Evolutionary conservation across 805 yeast species (phyloP), one percentile per base, ranked within the genome.

Genomic region (Candida golubevii): DNA sequence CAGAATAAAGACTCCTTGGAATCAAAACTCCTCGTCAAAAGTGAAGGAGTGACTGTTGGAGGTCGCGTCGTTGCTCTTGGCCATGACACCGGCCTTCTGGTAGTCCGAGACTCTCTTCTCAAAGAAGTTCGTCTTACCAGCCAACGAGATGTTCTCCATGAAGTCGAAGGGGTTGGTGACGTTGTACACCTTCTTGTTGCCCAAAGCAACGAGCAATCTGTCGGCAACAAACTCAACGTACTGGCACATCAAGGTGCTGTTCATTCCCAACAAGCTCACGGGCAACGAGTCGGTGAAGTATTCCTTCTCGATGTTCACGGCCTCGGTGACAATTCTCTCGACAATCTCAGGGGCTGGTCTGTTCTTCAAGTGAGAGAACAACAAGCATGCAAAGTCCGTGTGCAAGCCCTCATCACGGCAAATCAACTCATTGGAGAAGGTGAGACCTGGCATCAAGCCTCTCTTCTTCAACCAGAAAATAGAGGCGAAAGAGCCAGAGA

Each of bases 61-160:
- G 49, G 66, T 63, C 49, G 74, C 64, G 57, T 80, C 78, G 55
- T 70, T 68, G 43, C 80, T 67, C 55, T 77, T 76, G 55, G 96
- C 91, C 93, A 91, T 91, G 61, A 91, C 99, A 76, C 99, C 98
- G 47, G 99, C 98, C 76, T 91, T 93, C 75, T 91, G 99, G 74
- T 91, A 91, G 72, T 91, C 99, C 47, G 96, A 86, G 46, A 91
- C 99, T 74, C 99, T 86, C 82, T 91, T 91, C 78, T 91, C 99
- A 65, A 91, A 91, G 82, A 91, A 91, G 78, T 93, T 91, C 59
- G 99, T 91, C 81, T 91, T 91, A 71, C 99, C 99, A 47, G 97
- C 95, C 58, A 91, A 80, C 8, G 98, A 91, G 61, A 91, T 91
- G 77, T 93, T 91, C 77, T 91, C 99, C 99, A 91, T 91, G 66